Percentiles rank a stretch among this genome's conserved stretches.
Conservation (phyloP, 73 alveolate genomes). For the Tetrahymena malaccensis region DNA sequence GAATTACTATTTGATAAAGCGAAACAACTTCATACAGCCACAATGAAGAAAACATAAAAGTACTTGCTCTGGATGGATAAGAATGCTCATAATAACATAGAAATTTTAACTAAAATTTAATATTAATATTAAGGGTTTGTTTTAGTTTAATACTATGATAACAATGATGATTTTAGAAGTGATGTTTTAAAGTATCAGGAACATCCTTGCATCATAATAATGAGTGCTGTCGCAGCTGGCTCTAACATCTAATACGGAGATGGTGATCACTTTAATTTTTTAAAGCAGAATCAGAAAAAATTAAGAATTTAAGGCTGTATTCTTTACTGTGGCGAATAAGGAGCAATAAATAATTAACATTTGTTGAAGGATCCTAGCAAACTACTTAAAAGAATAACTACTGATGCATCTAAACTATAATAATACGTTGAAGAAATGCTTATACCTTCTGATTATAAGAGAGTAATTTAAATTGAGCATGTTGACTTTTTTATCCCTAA, state of each 20-base stretch:
- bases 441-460: not conserved
- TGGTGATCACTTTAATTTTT: not conserved
- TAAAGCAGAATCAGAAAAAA: not conserved
- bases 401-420: not conserved
- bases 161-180: not conserved
- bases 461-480: not conserved
- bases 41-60: not conserved
- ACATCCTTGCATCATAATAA: not conserved
- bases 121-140: not conserved
- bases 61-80: not conserved
- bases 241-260: not conserved
- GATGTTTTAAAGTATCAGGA: not conserved
- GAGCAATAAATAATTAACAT: not conserved
- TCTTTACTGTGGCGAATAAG: not conserved
- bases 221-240: not conserved
- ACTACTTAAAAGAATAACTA: not conserved
- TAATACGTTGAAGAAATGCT: not conserved
- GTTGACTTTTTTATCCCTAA: not conserved
- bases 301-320: not conserved
- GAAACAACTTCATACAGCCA: not conserved
- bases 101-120: not conserved
- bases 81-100: not conserved
- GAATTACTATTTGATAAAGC: not conserved
- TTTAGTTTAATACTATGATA: not conserved
- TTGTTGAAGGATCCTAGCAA: not conserved